These are phyloP conservation scores for Nematodospora valgi DNA, from an alignment of 805 yeast species.

Conservation along the genomic window DNA sequence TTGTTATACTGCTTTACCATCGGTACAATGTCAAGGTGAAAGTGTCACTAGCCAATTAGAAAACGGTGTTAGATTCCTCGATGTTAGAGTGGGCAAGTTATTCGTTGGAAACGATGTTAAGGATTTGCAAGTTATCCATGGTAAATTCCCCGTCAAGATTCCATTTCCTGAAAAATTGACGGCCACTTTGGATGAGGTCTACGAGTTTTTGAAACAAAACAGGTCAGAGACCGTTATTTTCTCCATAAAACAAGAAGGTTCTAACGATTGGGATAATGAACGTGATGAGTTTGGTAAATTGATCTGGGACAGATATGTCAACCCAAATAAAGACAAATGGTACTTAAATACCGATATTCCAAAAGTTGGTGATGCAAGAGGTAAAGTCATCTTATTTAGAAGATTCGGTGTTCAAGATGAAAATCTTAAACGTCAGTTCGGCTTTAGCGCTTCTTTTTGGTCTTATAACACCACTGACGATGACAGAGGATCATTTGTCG, in stretches of 20 bases:
- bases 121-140: constrained; percentile 65
- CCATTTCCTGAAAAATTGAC: constrained; percentile 52
- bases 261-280: constrained; percentile 59
- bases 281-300: constrained; percentile 62
- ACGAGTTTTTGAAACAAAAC: constrained; percentile 50
- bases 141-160: constrained; percentile 69
- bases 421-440: constrained; percentile 42
- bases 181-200: constrained; percentile 55
- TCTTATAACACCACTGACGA: constrained; percentile 61
- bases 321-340: constrained; percentile 53
- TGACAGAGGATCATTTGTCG: constrained; percentile 58
- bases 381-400: constrained; percentile 63
- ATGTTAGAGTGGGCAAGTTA: constrained; percentile 60
- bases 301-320: constrained; percentile 56
- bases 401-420: constrained; percentile 63
- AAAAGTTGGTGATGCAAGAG: constrained; percentile 57
- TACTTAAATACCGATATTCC: constrained; percentile 57
- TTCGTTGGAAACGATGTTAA: constrained; percentile 48
- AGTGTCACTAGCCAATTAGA: constrained; percentile 58
- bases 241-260: constrained; percentile 73
- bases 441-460: constrained; percentile 71
- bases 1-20: constrained; percentile 64
- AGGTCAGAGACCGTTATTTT: constrained; percentile 60
- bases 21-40: constrained; percentile 73
- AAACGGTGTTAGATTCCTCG: constrained; percentile 75